A percentile compares a stretch with the other conserved stretches of the same genome.
These are phyloP conservation scores for Trichoderma sp. DNA, from an alignment of 2,329 filamentous ascomycete genomes.

Conservation along the genomic window DNA sequence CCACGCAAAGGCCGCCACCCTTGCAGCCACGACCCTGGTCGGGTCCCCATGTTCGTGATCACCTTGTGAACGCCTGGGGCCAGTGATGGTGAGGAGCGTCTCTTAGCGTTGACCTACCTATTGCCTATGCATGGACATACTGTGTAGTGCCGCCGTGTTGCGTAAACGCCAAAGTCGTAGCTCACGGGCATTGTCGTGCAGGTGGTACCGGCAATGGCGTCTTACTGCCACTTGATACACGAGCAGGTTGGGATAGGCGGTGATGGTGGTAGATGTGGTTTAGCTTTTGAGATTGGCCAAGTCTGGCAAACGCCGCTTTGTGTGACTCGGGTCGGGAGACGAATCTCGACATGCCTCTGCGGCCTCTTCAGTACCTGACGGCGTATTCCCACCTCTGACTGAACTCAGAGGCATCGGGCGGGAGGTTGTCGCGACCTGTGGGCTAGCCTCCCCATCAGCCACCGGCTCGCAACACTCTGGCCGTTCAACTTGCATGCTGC, in stretches of 20 bases:
- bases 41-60: slow-evolving; percentile 24
- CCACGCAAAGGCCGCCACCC: slow-evolving; percentile 23
- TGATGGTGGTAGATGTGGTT: no score
- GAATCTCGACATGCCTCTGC: slow-evolving; percentile 5
- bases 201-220: slow-evolving; percentile 13
- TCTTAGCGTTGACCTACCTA: slow-evolving; percentile 18
- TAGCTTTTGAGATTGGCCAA: slow-evolving; percentile 16
- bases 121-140: no score
- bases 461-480: slow-evolving; percentile 14
- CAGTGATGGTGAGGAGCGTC: slow-evolving; percentile 24
- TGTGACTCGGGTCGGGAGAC: slow-evolving; percentile 19
- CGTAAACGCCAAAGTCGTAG: slow-evolving; percentile 25
- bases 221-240: slow-evolving; percentile 3
- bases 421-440: slow-evolving; percentile 6
- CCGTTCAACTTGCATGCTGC: background rate
- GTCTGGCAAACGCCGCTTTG: slow-evolving; percentile 14
- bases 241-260: background rate
- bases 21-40: slow-evolving; percentile 2
- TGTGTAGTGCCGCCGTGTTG: slow-evolving; percentile 9
- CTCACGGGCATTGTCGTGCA: slow-evolving; percentile 22
- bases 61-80: slow-evolving; percentile 25
- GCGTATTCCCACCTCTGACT: background rate
- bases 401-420: background rate
- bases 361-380: background rate
- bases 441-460: background rate